Base-by-base conservation (phyloP, 345 rosid species). In the Syzygium aromaticum region DNA sequence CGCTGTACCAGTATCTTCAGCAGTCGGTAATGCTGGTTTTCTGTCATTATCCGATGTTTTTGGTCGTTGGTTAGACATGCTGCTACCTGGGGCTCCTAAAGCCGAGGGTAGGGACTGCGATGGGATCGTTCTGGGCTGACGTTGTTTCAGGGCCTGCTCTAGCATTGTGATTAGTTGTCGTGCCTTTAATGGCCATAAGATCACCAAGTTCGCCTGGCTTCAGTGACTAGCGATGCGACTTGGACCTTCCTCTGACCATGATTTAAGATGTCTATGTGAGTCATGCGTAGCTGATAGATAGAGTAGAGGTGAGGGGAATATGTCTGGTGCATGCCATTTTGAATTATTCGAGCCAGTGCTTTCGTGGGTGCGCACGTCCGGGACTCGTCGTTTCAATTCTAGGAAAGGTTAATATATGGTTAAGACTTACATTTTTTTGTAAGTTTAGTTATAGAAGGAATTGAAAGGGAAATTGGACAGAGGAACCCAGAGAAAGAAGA, bases 1-100 rank as follows among this genome's bases (percentile, higher is more conserved):
- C 98, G 52, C 88, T 92, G 54, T 93, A 93, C 91, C 96, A 92
- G 89, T 93, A 93, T 94, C 90, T 94, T 83, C 98, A 95, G 61
- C 92, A 92, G 86, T 77, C 90, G 95, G 98, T 96, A 93, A 92
- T 90, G 85, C 88, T 85, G 67, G 67, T 61, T 43, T 38, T 38
- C 82, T 73, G 25, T 1, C 77, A 87, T 57, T 52, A 14, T 86
- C 78, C 67, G 73, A 9, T 86, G 19, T 54, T 38, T 80, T 88
- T 51, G 49, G 22, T 88, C 86, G 19, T 30, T 46, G 13, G 57
- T 5, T 56, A 38, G 57, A 27, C 80, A 3, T 43, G 10, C 61
- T 52, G 87, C 56, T 33, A 23, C 49, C 13, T 54, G 52, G 56
- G 46, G 43, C 51, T 77, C 0, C 13, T 77, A 56, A 43, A 84